Conservation (phyloP, 2,329 filamentous ascomycete species). For the Fusarium sp. region DNA sequence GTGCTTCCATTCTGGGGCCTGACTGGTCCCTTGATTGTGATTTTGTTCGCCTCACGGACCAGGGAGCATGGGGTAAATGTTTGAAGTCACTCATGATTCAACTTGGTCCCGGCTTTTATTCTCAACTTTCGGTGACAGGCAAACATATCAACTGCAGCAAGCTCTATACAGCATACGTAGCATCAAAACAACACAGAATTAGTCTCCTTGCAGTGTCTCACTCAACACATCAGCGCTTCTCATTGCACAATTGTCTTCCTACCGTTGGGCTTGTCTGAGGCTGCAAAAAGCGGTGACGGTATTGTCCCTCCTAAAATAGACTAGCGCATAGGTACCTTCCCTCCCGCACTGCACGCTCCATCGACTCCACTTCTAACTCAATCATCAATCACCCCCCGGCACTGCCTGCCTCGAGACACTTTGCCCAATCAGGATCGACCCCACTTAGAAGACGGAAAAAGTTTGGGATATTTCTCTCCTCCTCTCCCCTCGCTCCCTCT, state of each 20-base stretch:
- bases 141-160: neutral
- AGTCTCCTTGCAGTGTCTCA: constrained; percentile 35
- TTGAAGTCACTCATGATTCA: constrained; percentile 19
- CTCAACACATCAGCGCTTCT: constrained; percentile 25
- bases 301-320: constrained; percentile 22
- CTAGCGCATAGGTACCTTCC: constrained; percentile 26
- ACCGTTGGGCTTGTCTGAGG: constrained; percentile 27
- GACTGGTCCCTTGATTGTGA: constrained; percentile 30
- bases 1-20: constrained; percentile 29
- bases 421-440: constrained; percentile 35
- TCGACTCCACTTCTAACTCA: constrained; percentile 6
- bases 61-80: constrained; percentile 23
- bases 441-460: constrained; percentile 42
- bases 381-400: constrained; percentile 22
- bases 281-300: constrained; percentile 45
- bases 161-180: neutral
- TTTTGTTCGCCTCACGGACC: constrained; percentile 36
- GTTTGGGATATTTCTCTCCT: constrained; percentile 46
- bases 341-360: constrained; percentile 24
- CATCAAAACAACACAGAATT: neutral
- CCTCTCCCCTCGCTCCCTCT: constrained; percentile 41
- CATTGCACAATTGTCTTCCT: constrained; percentile 12
- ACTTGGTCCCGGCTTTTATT: constrained; percentile 4
- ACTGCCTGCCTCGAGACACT: constrained; percentile 22
- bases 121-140: neutral